These are phyloP conservation scores for Sphaerulina populicola DNA, from an alignment of 2,329 filamentous ascomycete species.

Conservation along the genomic window DNA sequence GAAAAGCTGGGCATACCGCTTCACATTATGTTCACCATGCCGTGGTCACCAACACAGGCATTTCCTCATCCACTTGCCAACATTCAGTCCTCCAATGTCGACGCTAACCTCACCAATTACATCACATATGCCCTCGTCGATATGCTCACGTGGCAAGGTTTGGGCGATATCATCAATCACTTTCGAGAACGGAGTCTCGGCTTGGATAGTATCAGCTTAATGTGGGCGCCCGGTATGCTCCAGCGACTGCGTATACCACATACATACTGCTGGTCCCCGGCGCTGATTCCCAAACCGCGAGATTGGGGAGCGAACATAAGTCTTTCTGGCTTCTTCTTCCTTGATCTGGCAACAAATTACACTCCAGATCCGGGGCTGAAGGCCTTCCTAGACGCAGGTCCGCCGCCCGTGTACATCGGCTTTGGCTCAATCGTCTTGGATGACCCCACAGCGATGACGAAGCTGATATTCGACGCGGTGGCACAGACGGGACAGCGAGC, in stretches of 20 bases:
- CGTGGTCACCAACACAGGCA: constrained; percentile 75
- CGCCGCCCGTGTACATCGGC: constrained; percentile 70
- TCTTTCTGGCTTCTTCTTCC: constrained; percentile 69
- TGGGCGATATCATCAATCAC: constrained; percentile 83
- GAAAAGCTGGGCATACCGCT: constrained; percentile 67
- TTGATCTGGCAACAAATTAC: constrained; percentile 59
- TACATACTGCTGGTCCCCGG: constrained; percentile 86
- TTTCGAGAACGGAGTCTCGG: constrained; percentile 69
- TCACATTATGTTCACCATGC: constrained; percentile 93
- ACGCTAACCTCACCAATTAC: constrained; percentile 70
- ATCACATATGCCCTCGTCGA: constrained; percentile 78
- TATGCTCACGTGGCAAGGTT: constrained; percentile 86
- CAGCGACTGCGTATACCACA: constrained; percentile 69
- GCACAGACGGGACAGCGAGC: constrained; percentile 44
- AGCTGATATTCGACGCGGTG: constrained; percentile 64
- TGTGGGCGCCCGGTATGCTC: constrained; percentile 75
- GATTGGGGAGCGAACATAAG: constrained; percentile 68
- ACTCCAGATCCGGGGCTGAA: constrained; percentile 57
- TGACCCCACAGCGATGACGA: constrained; percentile 62
- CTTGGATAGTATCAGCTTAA: constrained; percentile 66
- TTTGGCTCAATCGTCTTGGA: constrained; percentile 79
- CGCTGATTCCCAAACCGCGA: constrained; percentile 66
- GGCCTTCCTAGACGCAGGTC: constrained; percentile 58
- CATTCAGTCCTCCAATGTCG: constrained; percentile 66
- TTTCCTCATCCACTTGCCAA: constrained; percentile 84